Conservation (phyloP, 768 basidiomycete species). For the Mycena venus region DNA sequence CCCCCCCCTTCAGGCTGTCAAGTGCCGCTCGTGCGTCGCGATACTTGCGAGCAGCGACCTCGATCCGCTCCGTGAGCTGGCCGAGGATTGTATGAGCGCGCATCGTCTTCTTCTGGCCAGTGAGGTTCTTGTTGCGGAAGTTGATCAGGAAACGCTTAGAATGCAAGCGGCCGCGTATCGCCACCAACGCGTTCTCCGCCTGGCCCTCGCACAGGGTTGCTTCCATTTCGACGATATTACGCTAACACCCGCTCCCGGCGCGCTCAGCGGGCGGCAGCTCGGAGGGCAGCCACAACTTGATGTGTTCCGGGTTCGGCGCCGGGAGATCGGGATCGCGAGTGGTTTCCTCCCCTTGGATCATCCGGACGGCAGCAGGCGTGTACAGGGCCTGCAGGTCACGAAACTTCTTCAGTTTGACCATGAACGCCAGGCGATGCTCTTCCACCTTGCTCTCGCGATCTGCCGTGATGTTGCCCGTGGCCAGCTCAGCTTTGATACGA, state of each 20-base stretch:
- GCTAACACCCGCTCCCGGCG: not conserved
- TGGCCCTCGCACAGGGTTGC: not conserved
- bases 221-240: not conserved
- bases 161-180: not conserved
- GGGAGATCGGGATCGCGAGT: not conserved
- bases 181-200: not conserved
- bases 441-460: not conserved
- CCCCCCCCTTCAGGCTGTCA: not conserved
- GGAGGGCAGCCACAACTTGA: not conserved
- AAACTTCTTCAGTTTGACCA: not conserved
- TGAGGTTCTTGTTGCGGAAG: not conserved
- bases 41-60: not conserved
- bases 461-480: not conserved
- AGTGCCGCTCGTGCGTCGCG: not conserved
- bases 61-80: not conserved
- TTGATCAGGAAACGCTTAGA: not conserved
- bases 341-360: not conserved
- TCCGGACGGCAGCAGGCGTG: not conserved
- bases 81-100: not conserved
- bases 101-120: not conserved
- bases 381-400: not conserved
- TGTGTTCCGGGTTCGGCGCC: not conserved
- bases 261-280: not conserved
- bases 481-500: not conserved
- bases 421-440: not conserved